Percentiles rank a stretch among this genome's conserved stretches.
These are phyloP conservation scores for Mollisia scopiformis DNA, from an alignment of 2,329 filamentous ascomycete genomes.

Conservation along the genomic window DNA sequence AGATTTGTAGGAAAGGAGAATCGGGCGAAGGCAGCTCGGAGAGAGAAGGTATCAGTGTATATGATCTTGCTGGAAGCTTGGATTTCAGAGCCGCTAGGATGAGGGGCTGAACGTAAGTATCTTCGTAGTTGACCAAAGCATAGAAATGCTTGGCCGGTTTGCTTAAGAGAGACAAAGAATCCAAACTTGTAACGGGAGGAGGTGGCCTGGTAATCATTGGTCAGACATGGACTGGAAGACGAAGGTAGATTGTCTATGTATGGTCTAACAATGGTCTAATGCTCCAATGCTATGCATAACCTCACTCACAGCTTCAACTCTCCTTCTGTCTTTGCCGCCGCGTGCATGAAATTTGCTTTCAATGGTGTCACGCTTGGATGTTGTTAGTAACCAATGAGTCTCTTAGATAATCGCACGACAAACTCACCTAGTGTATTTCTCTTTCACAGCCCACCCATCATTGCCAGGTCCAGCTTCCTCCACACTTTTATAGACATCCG, in stretches of 20 bases:
- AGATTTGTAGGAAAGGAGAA: conserved; percentile 66
- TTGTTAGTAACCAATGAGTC: conserved; percentile 16
- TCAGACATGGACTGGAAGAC: conserved; percentile 24
- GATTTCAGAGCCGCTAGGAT: conserved; percentile 73
- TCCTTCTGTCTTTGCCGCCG: conserved; percentile 62
- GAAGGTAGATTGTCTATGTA: conserved; percentile 21
- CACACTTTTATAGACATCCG: conserved; percentile 87
- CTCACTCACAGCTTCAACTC: conserved; percentile 84
- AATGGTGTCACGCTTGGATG: conserved; percentile 79
- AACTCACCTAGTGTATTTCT: conserved; percentile 80
- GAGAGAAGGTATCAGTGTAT: conserved; percentile 57
- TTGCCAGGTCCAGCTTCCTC: conserved; percentile 77
- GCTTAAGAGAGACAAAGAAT: conserved; percentile 25
- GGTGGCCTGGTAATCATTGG: conserved; percentile 23
- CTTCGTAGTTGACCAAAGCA: conserved; percentile 82
- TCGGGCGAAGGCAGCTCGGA: conserved; percentile 34
- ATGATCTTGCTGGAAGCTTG: conserved; percentile 56
- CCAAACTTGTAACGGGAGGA: conserved; percentile 14
- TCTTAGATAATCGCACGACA: background rate
- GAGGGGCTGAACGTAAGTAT: conserved; percentile 86
- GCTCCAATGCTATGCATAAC: conserved; percentile 38
- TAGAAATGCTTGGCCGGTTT: conserved; percentile 50
- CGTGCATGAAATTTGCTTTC: conserved; percentile 90
- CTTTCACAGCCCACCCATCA: conserved; percentile 90
- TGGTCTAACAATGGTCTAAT: conserved; percentile 39